These are phyloP conservation scores for Mentha longifolia DNA, from an alignment of 257 asterid genomes.

Conservation along the genomic window DNA sequence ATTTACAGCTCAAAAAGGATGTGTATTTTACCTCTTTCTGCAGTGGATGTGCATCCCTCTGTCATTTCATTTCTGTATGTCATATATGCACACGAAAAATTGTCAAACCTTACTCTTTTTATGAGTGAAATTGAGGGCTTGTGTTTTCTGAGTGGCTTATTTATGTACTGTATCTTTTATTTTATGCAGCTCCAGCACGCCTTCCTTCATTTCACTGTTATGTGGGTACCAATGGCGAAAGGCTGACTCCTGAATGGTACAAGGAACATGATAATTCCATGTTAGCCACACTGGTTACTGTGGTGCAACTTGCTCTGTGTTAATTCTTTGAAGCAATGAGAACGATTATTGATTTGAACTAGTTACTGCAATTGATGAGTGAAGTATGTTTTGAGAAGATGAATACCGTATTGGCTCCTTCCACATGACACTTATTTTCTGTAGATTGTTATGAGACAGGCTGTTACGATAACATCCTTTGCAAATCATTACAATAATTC, in stretches of 20 bases:
- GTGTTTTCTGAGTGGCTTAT: slow-evolving; percentile 14
- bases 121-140: neutral
- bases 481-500: too few species aligned
- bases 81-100: slow-evolving; percentile 21
- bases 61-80: neutral
- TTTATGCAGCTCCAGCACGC: slow-evolving; percentile 43
- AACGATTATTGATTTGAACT: neutral
- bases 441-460: neutral
- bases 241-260: slow-evolving; percentile 46
- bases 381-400: neutral
- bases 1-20: neutral
- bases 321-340: neutral
- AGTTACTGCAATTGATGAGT: neutral
- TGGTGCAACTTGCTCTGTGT: neutral
- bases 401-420: neutral
- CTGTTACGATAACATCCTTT: neutral
- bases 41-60: neutral
- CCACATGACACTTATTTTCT: neutral
- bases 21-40: neutral
- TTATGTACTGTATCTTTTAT: slow-evolving; percentile 6
- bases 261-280: slow-evolving; percentile 69
- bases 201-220: slow-evolving; percentile 88
- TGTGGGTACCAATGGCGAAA: slow-evolving; percentile 67
- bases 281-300: slow-evolving; percentile 1
- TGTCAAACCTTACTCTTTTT: neutral